Percentiles rank a stretch among this genome's conserved stretches.
phyloP scores from a whole-genome alignment of 2,329 filamentous ascomycete genomes.

The Hypoxylon sp. region DNA sequence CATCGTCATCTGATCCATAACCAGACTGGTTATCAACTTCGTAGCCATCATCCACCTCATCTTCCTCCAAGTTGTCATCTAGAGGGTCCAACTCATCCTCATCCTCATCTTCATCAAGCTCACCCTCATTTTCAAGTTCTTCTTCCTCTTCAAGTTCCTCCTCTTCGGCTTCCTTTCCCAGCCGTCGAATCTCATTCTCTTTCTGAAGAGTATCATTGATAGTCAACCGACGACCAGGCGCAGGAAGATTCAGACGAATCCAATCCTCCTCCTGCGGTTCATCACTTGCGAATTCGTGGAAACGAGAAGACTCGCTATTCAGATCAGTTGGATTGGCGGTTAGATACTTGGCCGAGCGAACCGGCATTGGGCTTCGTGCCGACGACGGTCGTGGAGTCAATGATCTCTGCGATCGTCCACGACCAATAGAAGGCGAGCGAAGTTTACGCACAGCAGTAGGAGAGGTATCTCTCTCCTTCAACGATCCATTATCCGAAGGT shows the following conservation, averaged over 20 bases:
- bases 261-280: constrained; percentile 89
- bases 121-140: constrained; percentile 67
- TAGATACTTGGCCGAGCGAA: constrained; percentile 64
- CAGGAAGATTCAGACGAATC: constrained; percentile 79
- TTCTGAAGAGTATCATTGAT: constrained; percentile 91
- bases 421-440: constrained; percentile 52
- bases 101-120: constrained; percentile 64
- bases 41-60: constrained; percentile 66
- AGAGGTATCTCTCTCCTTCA: constrained; percentile 45
- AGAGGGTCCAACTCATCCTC: constrained; percentile 63
- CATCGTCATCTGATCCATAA: constrained; percentile 71
- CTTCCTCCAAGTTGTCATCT: constrained; percentile 69
- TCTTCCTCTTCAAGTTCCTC: constrained; percentile 84
- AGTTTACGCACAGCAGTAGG: constrained; percentile 49
- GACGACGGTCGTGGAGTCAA: constrained; percentile 57
- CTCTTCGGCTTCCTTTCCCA: constrained; percentile 92
- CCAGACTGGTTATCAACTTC: constrained; percentile 76
- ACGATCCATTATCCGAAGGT: constrained; percentile 17
- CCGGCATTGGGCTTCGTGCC: constrained; percentile 56
- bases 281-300: constrained; percentile 94
- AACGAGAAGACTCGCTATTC: constrained; percentile 72
- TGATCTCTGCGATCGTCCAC: constrained; percentile 48
- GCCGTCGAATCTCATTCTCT: constrained; percentile 87
- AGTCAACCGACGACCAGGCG: constrained; percentile 80
- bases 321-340: constrained; percentile 67